Percentiles rank a stretch among this genome's conserved stretches.
Conservation (phyloP, 2,329 filamentous ascomycete species). For the Colletotrichum tropicicola region DNA sequence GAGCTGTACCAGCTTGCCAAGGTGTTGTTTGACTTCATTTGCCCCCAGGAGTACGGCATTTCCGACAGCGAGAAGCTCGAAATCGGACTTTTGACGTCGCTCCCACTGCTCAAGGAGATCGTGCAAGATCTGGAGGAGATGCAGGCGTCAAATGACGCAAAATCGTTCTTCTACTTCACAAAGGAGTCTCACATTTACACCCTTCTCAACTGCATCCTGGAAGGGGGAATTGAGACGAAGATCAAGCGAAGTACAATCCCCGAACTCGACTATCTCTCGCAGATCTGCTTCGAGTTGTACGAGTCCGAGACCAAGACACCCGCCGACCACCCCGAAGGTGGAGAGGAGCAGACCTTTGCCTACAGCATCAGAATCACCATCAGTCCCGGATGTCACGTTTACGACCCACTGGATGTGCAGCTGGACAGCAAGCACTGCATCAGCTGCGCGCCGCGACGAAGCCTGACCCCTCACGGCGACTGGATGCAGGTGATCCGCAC, state of each 20-base stretch:
- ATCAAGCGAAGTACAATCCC: slow-evolving; percentile 95
- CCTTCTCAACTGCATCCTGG: slow-evolving; percentile 94
- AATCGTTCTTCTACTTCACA: slow-evolving; percentile 98
- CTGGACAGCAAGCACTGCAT: slow-evolving; percentile 97
- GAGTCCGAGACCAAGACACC: slow-evolving; percentile 82
- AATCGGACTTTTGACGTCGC: slow-evolving; percentile 91
- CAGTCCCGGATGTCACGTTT: slow-evolving; percentile 94
- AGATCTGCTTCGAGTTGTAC: slow-evolving; percentile 98
- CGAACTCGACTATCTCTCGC: slow-evolving; percentile 95
- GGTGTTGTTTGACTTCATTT: slow-evolving; percentile 97
- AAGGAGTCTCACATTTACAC: slow-evolving; percentile 99
- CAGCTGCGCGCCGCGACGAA: slow-evolving; percentile 88
- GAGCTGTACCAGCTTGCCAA: slow-evolving; percentile 95
- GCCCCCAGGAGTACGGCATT: slow-evolving; percentile 97
- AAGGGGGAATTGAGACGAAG: slow-evolving; percentile 96
- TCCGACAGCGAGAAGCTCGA: slow-evolving; percentile 97
- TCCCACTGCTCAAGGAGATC: slow-evolving; percentile 95
- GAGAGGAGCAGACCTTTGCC: slow-evolving; percentile 79
- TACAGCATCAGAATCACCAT: slow-evolving; percentile 98
- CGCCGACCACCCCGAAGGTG: slow-evolving; percentile 48
- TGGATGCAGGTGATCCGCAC: slow-evolving; percentile 99
- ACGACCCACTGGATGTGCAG: slow-evolving; percentile 95
- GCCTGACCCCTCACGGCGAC: slow-evolving; percentile 88
- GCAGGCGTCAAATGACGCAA: slow-evolving; percentile 92
- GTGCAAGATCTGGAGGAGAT: slow-evolving; percentile 97